Evolutionary conservation across 306 rosid genomes (phyloP).

Genomic region (Gastrolobium villosum): DNA sequence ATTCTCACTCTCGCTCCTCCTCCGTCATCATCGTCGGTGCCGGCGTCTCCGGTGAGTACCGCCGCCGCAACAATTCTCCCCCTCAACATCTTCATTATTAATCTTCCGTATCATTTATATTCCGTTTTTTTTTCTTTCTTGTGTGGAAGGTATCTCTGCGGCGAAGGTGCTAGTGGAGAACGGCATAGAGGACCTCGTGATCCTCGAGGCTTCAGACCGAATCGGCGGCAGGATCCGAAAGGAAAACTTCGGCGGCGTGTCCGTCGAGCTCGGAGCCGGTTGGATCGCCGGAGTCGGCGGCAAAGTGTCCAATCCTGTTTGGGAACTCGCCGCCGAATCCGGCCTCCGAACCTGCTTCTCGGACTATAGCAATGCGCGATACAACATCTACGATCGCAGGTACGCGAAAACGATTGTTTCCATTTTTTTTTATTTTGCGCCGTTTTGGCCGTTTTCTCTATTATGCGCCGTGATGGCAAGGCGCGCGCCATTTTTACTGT

Average conservation of each 20-base stretch:
- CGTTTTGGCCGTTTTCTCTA: too few species aligned
- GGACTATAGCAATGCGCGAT: slow-evolving; percentile 93
- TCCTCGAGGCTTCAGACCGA: slow-evolving; percentile 92
- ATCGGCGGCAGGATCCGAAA: slow-evolving; percentile 93
- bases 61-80: not conserved
- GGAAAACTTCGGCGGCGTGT: slow-evolving; percentile 80
- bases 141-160: slow-evolving; percentile 74
- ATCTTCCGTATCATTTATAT: too few species aligned
- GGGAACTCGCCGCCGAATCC: slow-evolving; percentile 84
- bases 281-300: slow-evolving; percentile 99
- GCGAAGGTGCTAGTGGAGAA: slow-evolving; percentile 82
- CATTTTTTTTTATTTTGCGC: too few species aligned
- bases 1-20: slow-evolving; percentile 73
- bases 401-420: slow-evolving; percentile 8
- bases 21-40: slow-evolving; percentile 87
- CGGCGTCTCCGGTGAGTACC: slow-evolving; percentile 81
- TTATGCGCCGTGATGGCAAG: too few species aligned
- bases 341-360: slow-evolving; percentile 87
- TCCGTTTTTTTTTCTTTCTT: not conserved
- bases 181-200: slow-evolving; percentile 79
- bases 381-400: slow-evolving; percentile 92
- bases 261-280: slow-evolving; percentile 98
- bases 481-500: not conserved
- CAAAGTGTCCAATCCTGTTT: slow-evolving; percentile 74
- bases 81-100: not conserved